Base-by-base conservation (phyloP, 805 yeast genomes). In the Hanseniaspora occidentalis region DNA sequence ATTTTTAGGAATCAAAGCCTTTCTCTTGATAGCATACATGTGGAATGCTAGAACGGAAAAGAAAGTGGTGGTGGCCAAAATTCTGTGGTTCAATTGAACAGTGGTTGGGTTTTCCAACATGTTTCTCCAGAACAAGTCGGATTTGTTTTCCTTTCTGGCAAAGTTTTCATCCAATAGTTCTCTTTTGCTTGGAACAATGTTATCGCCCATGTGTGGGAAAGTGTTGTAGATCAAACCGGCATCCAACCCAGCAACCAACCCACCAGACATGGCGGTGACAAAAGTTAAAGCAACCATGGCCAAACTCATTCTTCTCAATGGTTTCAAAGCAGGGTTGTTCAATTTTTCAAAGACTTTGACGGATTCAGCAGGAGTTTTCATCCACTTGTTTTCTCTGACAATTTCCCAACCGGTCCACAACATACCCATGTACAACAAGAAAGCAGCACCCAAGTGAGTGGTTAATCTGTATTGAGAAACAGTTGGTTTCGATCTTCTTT, bases 191-290 rank as follows among this genome's bases (percentile, higher is more conserved):
- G 99, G 98, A 29, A 82, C 47, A 64, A 73, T 70, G 31, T 73
- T 74, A 38, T 84, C 84, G 33, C 97, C 97, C 98, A 92, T 92
- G 52, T 79, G 83, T 24, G 99, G 98, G 72, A 86, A 92, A 3
- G 94, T 80, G 61, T 92, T 92, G 62, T 92, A 92, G 49, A 92
- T 86, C 61, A 88, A 67, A 38, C 98, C 98, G 2, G 99, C 98
- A 62, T 92, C 98, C 41, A 92, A 68, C 7, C 98, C 98, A 13
- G 99, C 98, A 35, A 92, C 99, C 70, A 92, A 76, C 13, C 95
- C 96, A 45, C 98, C 99, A 9, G 95, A 75, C 94, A 92, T 82
- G 14, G 96, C 95, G 16, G 99, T 92, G 31, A 80, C 44, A 51
- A 86, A 89, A 1, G 89, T 80, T 40, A 89, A 62, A 2, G 67